A percentile compares a stretch with the other conserved stretches of the same genome.
Evolutionary conservation across 805 yeast genomes (phyloP).

Genomic region (Helenozyma rhizophorensis): DNA sequence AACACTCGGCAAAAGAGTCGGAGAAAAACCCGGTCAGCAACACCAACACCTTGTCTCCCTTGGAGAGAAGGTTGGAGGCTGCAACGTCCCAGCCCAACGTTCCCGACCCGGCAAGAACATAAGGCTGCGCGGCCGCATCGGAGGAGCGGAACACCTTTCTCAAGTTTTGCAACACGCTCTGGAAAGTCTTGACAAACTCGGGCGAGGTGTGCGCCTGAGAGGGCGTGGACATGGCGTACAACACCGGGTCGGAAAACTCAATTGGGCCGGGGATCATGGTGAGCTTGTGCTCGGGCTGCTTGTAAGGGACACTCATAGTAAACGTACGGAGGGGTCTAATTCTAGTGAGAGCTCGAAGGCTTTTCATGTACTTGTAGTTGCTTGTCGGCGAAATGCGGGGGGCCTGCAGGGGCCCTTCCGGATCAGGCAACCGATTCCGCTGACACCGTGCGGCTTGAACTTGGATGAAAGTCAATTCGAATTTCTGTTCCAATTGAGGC

Average conservation of each 20-base stretch:
- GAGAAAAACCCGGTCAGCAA: conserved; percentile 89
- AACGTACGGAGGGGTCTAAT: too few relatives aligned
- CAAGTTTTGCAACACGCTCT: conserved; percentile 59
- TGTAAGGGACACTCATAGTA: conserved; percentile 32
- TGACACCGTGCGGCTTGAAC: too few relatives aligned
- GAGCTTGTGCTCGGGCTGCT: conserved; percentile 42
- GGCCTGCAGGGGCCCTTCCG: too few relatives aligned
- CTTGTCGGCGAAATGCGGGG: too few relatives aligned
- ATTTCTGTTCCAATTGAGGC: too few relatives aligned
- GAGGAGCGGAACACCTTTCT: conserved; percentile 72
- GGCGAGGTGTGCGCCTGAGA: conserved; percentile 89
- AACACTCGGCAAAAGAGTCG: conserved; percentile 74
- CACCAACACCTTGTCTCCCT: conserved; percentile 70
- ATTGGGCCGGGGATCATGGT: conserved; percentile 83
- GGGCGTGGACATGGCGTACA: conserved; percentile 75
- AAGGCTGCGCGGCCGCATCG: conserved; percentile 66
- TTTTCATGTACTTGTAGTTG: too few relatives aligned
- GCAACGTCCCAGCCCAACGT: conserved; percentile 93
- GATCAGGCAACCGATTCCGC: too few relatives aligned
- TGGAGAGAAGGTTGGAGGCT: conserved; percentile 64
- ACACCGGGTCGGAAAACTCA: conserved; percentile 75
- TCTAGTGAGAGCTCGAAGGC: too few relatives aligned
- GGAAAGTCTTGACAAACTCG: conserved; percentile 73
- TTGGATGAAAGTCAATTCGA: too few relatives aligned
- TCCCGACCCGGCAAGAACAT: conserved; percentile 86